Percentiles rank a stretch among this genome's conserved stretches.
Conservation (phyloP, 495 filamentous ascomycete species). For the Podospora anserina region DNA sequence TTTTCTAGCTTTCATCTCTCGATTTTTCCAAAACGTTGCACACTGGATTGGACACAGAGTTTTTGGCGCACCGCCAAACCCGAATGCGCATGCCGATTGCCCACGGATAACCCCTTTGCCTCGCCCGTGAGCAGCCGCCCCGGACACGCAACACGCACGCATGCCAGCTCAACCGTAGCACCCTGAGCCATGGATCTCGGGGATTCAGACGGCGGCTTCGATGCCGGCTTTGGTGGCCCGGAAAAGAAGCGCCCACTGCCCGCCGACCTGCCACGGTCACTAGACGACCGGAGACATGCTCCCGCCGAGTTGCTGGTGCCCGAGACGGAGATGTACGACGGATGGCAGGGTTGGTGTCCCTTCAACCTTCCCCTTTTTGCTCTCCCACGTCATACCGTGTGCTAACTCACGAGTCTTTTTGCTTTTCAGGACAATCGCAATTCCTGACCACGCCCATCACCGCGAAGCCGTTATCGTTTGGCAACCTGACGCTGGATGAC, state of each 20-base stretch:
- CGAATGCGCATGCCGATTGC: not conserved
- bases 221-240: conserved; percentile 26
- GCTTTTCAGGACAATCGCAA: conserved; percentile 77
- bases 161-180: conserved; percentile 6
- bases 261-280: conserved; percentile 80
- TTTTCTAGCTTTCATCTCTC: conserved; percentile 1
- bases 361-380: conserved; percentile 10
- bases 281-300: conserved; percentile 77
- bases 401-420: not conserved
- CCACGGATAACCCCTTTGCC: not conserved
- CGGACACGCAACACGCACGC: not conserved
- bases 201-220: conserved; percentile 49
- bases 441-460: conserved; percentile 82
- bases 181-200: conserved; percentile 55
- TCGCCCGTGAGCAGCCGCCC: not conserved
- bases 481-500: conserved; percentile 74
- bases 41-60: not conserved
- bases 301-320: conserved; percentile 49
- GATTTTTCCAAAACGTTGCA: not conserved
- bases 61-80: not conserved
- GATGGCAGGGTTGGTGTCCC: conserved; percentile 79
- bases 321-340: conserved; percentile 97
- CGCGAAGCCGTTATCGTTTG: conserved; percentile 79
- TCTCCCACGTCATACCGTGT: conserved; percentile 16
- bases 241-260: conserved; percentile 59